Conservation (phyloP, 371 early-diverging fungal species). For the Zancudomyces culisetae region DNA sequence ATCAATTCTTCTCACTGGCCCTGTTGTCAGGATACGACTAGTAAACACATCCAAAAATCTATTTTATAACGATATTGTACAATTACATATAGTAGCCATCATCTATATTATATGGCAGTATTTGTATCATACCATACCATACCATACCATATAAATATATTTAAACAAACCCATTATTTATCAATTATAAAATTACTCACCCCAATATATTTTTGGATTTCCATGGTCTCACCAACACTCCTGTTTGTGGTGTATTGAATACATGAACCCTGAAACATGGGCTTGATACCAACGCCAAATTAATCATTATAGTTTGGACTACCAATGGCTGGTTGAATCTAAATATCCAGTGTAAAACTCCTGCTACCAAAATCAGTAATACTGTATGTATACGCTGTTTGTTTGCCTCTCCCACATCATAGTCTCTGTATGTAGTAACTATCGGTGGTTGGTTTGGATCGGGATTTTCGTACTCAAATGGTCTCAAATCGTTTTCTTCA, state of each 20-base stretch:
- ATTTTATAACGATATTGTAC: no score
- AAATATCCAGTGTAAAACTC: slow-evolving; percentile 68
- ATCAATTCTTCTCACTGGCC: no score
- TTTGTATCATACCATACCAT: no score
- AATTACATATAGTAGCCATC: no score
- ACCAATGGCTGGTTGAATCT: slow-evolving; percentile 75
- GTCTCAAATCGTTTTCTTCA: no score
- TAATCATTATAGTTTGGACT: slow-evolving; percentile 67
- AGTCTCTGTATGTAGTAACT: slow-evolving; percentile 49
- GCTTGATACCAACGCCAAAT: slow-evolving; percentile 47
- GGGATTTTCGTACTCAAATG: no score
- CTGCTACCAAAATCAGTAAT: slow-evolving; percentile 47
- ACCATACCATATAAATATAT: no score
- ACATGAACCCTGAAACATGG: slow-evolving; percentile 62
- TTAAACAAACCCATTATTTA: no score
- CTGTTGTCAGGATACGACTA: no score
- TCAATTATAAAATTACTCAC: no score
- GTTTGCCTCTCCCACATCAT: slow-evolving; percentile 60
- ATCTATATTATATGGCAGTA: no score
- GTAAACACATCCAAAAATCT: no score
- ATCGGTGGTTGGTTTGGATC: neutral
- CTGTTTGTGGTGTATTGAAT: slow-evolving; percentile 59
- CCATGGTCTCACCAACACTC: slow-evolving; percentile 70
- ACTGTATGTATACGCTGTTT: slow-evolving; percentile 45
- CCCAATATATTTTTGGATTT: slow-evolving; percentile 49